Evolutionary conservation across 192 early-diverging fungal genomes (phyloP), one percentile per base, ranked within the genome.

Genomic region (Coemansia asiatica): DNA sequence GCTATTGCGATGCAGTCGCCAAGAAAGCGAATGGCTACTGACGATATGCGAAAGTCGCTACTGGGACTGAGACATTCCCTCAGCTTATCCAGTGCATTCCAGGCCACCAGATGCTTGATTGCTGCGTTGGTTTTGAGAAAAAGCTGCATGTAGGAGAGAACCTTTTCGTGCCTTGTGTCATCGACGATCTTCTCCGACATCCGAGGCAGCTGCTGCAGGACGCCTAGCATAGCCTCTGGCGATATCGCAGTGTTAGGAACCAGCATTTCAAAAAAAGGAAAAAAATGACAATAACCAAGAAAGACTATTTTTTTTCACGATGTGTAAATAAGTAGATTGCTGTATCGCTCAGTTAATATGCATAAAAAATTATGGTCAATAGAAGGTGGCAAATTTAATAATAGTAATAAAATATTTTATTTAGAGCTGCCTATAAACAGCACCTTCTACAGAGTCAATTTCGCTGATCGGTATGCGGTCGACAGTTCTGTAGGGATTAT

Each of bases 161-260:
- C 85, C 70, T 89, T 89, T 71, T 92, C 90, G 71, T 92, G 86
- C 16, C 88, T 74, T 3, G 90, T 88, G 53, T 89, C 90, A 67
- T 92, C 90, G 12, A 90, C 86, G 54, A 92, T 90, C 22, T 85
- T 79, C 27, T 73, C 82, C 2, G 89, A 89, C 88, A 90, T 90
- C 13, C 46, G 66, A 12, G 88, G 87, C 61, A 92, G 59, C 31
- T 83, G 85, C 29, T 69, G 66, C n/a, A 90, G 70, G 46, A 90
- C 80, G 25, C 71, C 74, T 7, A 23, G 74, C 79, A 82, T 76
- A 10, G 53, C 64, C 62, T 18, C 66, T 31, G 64, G 56, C 26
- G 68, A 73, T 46, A 82, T 76, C 5, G 71, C 51, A 1, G 69
- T 82, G 48, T 82, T 82, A 1, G 66, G 49, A 5, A 26, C 13